Evolutionary conservation across 257 asterid genomes (phyloP).

Genomic region (Coffea eugenioides): DNA sequence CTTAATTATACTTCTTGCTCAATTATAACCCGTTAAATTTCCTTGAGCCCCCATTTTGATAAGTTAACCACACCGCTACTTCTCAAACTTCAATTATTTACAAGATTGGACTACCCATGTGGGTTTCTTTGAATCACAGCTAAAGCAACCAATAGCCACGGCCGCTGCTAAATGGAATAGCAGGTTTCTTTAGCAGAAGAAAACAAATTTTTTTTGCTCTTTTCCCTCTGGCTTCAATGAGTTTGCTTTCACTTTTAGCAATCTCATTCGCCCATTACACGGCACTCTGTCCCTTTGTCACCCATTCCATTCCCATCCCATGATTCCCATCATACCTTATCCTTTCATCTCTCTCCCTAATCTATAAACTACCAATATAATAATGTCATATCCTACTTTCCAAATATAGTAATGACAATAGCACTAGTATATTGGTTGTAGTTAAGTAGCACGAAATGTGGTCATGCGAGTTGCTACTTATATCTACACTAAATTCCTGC

Average conservation of each 20-base stretch:
- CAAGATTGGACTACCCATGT: constrained; percentile 3
- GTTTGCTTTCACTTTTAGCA: constrained; percentile 31
- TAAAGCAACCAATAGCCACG: not conserved
- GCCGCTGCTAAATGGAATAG: constrained; percentile 10
- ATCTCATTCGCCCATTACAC: constrained; percentile 46
- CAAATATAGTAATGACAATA: constrained; percentile 8
- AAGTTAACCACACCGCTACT: too few relatives aligned
- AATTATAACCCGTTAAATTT: too few relatives aligned
- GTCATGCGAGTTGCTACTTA: not conserved
- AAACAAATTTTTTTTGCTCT: constrained; percentile 6
- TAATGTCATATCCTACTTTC: constrained; percentile 8
- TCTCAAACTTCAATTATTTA: not conserved
- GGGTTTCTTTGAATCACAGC: not conserved
- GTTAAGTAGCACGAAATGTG: not conserved
- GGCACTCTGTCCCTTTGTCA: constrained; percentile 47
- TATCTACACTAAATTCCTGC: not conserved
- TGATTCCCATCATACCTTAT: constrained; percentile 16
- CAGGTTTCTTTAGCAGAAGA: constrained; percentile 21
- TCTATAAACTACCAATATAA: not conserved
- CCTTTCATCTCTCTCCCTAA: constrained; percentile 7
- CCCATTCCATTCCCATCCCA: constrained; percentile 30
- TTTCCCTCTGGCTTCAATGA: not conserved
- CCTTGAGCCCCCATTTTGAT: too few relatives aligned
- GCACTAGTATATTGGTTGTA: not conserved
- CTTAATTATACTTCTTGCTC: too few relatives aligned